phyloP scores from a whole-genome alignment of 306 rosid genomes.

The Delonix regia region DNA sequence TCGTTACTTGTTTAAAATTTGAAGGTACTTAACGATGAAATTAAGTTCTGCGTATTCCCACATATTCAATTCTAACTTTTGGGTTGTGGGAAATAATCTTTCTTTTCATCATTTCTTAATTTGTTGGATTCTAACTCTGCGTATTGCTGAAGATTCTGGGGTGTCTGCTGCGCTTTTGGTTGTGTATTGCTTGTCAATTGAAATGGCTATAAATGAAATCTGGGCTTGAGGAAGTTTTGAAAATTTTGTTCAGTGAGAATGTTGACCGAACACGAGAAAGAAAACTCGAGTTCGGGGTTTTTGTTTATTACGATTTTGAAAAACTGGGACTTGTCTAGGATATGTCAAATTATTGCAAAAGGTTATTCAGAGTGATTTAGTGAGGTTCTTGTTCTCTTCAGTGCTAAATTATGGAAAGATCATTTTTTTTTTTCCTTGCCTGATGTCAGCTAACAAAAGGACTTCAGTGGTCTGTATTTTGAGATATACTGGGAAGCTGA shows the following conservation, averaged over 20 bases:
- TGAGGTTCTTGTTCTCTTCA: not conserved
- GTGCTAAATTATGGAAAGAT: not conserved
- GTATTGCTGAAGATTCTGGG: conserved; percentile 24
- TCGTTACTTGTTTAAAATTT: conserved; percentile 29
- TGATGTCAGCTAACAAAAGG: not conserved
- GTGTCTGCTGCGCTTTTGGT: conserved; percentile 26
- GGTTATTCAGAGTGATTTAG: not conserved
- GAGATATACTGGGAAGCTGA: not conserved
- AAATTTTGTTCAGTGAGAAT: conserved; percentile 24
- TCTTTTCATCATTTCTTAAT: not conserved
- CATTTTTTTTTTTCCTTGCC: not conserved
- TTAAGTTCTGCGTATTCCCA: conserved; percentile 28
- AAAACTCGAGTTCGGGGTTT: conserved; percentile 8
- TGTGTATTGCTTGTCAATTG: conserved; percentile 37
- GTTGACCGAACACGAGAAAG: conserved; percentile 28
- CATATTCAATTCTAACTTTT: conserved; percentile 29
- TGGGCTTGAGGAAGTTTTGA: conserved; percentile 31
- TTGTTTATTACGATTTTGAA: conserved; percentile 33
- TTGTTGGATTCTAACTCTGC: conserved; percentile 20
- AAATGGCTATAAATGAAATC: conserved; percentile 27
- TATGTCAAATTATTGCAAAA: conserved; percentile 26
- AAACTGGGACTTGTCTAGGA: conserved; percentile 16
- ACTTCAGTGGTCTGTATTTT: not conserved
- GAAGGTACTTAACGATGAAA: conserved; percentile 44
- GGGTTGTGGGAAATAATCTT: conserved; percentile 26